Evolutionary conservation across 2,329 filamentous ascomycete species (phyloP), one percentile per base, ranked within the genome.

Genomic region (Juglanconis sp.): DNA sequence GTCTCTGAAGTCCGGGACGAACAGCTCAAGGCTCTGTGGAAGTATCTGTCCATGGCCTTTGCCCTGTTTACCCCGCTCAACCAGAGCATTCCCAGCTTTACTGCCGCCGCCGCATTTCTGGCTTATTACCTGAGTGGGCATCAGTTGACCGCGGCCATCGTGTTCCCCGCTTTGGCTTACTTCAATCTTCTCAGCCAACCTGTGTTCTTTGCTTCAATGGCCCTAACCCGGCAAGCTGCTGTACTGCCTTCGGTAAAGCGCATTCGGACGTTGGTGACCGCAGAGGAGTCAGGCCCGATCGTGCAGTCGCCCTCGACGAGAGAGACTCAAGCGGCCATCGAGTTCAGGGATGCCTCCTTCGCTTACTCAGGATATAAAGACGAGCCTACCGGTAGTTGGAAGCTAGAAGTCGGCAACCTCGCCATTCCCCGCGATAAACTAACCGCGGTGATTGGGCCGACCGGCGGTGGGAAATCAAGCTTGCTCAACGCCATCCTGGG

Each of bases 401-500:
- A 50, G 24, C 44, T 56, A n/a, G 42, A 56, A 11, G 54, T 56
- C 10, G 54, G 54, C 34, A 24, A 56, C 32, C 54, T 56, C 15
- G 13, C 49, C 3, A 38, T 56, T 15, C 44, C 54, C 2, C 54
- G 44, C 4, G 31, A 50, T 17, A 49, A 40, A 34, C 34, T 56
- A 13, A 56, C 54, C 4, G 54, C 35, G 11, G 3, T 56, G 13
- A 40, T 56, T 15, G 54, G 54, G 15, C 44, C 54, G 17, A 56
- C 54, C 4, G 54, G 44, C 2, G 49, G 54, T 32, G 54, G 54
- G n/a, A 56, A 56, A 44, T 56, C 54, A 9, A 56, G 54, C 34
- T 44, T 56, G n/a, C 54, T 56, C n/a, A 42, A 56, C 17, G 54
- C 54, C 17, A 56, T 49, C 10, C 44, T 56, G 6, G 54, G 54